phyloP scores from a whole-genome alignment of 345 rosid genomes.

The Eucalyptus polybractea region DNA sequence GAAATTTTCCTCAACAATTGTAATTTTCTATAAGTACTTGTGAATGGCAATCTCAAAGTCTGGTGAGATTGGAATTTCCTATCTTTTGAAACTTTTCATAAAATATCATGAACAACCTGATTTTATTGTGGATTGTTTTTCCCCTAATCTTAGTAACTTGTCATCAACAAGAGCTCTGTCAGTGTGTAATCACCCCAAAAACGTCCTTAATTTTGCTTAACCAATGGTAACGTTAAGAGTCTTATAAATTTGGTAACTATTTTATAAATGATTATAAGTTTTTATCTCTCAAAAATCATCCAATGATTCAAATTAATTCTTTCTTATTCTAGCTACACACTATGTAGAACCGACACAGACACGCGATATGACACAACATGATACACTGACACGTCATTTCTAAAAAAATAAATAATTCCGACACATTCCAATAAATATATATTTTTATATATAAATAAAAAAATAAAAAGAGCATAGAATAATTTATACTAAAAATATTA shows the following conservation, averaged over 20 bases:
- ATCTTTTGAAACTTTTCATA: background rate
- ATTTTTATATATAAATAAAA: too few species aligned
- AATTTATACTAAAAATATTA: too few species aligned
- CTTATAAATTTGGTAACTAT: background rate
- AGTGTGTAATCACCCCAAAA: background rate
- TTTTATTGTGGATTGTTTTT: background rate
- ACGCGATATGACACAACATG: too few species aligned
- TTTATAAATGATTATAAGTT: background rate
- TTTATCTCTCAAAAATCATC: background rate
- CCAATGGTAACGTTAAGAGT: background rate
- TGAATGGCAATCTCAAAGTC: background rate
- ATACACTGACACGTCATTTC: fast-evolving
- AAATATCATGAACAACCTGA: background rate
- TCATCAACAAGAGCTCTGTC: background rate
- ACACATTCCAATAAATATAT: too few species aligned
- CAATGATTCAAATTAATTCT: background rate
- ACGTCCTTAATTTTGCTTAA: background rate
- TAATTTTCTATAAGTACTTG: background rate
- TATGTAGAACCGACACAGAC: fast-evolving
- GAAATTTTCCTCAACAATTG: background rate
- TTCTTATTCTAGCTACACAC: background rate
- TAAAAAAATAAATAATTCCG: fast-evolving
- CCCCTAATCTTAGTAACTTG: background rate
- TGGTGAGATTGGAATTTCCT: background rate
- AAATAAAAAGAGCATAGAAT: too few species aligned